These are phyloP conservation scores for Aspergillus bridgeri DNA, from an alignment of 495 filamentous ascomycete species.

Conservation along the genomic window DNA sequence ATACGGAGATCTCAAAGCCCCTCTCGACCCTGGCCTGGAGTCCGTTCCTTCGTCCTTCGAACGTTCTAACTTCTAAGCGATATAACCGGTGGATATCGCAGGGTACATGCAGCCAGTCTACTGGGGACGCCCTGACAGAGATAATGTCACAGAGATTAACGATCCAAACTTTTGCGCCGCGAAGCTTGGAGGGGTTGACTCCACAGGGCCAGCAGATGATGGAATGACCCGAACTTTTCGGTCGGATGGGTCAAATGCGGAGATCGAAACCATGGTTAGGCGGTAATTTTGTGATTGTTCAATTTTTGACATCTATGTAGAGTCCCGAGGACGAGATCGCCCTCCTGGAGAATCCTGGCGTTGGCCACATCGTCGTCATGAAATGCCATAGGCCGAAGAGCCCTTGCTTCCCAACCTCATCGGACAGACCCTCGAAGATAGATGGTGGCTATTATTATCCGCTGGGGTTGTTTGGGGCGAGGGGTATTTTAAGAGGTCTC, in stretches of 20 bases:
- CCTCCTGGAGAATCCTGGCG: neutral
- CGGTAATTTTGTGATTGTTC: neutral
- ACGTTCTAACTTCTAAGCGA: neutral
- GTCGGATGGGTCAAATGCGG: conserved; percentile 8
- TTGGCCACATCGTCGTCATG: neutral
- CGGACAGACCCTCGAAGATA: neutral
- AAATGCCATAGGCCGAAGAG: neutral
- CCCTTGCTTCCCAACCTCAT: conserved; percentile 5
- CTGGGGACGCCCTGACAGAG: neutral
- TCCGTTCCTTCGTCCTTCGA: neutral
- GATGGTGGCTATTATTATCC: neutral
- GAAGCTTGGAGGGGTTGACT: neutral
- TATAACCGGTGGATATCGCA: neutral
- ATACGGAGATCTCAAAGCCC: neutral
- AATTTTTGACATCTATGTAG: neutral
- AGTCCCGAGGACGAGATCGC: neutral
- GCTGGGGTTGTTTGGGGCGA: neutral
- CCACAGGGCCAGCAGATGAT: neutral
- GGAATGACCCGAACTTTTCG: neutral
- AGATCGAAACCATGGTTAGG: conserved; percentile 2
- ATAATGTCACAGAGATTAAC: neutral
- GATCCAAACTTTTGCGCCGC: neutral
- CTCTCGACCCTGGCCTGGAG: too few relatives aligned
- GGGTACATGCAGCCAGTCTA: neutral
- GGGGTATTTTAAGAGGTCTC: neutral